Evolutionary conservation across 2,329 filamentous ascomycete species (phyloP).

Genomic region (Colletotrichum sojae): DNA sequence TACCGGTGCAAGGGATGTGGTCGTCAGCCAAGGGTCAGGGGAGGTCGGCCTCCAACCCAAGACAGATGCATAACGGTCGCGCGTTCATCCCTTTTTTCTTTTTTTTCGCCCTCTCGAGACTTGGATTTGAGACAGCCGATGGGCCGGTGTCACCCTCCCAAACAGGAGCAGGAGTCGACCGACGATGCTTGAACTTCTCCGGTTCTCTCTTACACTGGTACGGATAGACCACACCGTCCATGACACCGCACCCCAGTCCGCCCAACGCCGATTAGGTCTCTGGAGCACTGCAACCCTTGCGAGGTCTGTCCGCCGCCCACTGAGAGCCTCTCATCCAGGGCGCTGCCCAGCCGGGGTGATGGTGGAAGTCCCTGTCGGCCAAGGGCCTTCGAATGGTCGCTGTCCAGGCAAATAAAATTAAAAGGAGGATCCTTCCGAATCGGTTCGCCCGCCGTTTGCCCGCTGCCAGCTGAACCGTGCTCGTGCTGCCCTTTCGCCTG

Average conservation of each 20-base stretch:
- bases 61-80: constrained; percentile 22
- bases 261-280: neutral
- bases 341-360: constrained; percentile 17
- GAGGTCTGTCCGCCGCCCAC: constrained; percentile 18
- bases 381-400: constrained; percentile 22
- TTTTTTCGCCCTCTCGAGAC: neutral
- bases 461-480: constrained; percentile 27
- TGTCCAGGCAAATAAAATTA: constrained; percentile 38
- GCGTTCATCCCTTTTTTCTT: constrained; percentile 27
- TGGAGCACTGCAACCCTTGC: neutral
- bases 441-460: constrained; percentile 19
- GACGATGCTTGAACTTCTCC: neutral
- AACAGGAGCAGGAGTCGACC: constrained; percentile 25
- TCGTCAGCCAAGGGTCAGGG: neutral
- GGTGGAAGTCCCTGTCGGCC: constrained; percentile 29
- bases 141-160: constrained; percentile 31
- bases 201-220: neutral
- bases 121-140: constrained; percentile 30
- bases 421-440: constrained; percentile 41
- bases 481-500: constrained; percentile 27
- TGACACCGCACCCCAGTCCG: neutral
- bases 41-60: constrained; percentile 3
- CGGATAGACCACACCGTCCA: neutral
- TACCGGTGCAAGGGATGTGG: neutral
- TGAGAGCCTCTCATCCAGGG: constrained; percentile 6